phyloP scores from a whole-genome alignment of 352 stramenopile species.

The Aphanomyces stellatus region DNA sequence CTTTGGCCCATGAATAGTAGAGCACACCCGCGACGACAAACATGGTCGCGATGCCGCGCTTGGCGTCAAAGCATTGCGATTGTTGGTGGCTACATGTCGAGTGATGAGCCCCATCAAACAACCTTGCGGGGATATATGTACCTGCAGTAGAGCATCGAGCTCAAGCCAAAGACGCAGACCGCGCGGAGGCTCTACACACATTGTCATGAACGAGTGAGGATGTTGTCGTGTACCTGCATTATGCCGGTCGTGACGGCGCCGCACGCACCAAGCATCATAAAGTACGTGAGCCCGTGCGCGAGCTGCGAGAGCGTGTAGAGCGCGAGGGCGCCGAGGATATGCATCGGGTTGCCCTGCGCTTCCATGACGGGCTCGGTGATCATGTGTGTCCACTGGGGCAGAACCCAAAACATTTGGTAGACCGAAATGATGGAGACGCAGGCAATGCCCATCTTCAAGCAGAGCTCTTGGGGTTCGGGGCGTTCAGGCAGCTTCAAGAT shows the following conservation, averaged over 20 bases:
- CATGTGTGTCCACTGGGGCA: conserved; percentile 62
- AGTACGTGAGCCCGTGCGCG: conserved; percentile 77
- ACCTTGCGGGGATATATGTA: background rate
- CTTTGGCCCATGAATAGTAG: conserved; percentile 83
- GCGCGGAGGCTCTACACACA: conserved; percentile 75
- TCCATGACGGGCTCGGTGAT: conserved; percentile 71
- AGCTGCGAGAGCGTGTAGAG: conserved; percentile 73
- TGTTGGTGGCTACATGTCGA: conserved; percentile 42
- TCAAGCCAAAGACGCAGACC: conserved; percentile 78
- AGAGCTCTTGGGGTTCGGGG: conserved; percentile 64
- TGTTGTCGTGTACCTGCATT: too few species aligned
- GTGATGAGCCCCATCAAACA: background rate
- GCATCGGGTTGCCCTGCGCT: conserved; percentile 46
- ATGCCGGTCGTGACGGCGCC: conserved; percentile 78
- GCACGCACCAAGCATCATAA: conserved; percentile 70
- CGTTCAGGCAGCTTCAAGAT: conserved; percentile 69
- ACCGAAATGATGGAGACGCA: conserved; percentile 67
- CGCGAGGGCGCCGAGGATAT: conserved; percentile 52
- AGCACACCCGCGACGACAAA: conserved; percentile 73
- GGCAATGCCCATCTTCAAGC: conserved; percentile 62
- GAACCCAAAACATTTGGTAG: conserved; percentile 75
- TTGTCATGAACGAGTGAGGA: too few species aligned
- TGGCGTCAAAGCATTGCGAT: conserved; percentile 80
- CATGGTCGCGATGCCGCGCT: conserved; percentile 68
- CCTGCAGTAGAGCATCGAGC: conserved; percentile 73